Percentiles rank a stretch among this genome's conserved stretches.
Conservation (phyloP, 2,329 filamentous ascomycete genomes). For the Xylariaceae sp. region DNA sequence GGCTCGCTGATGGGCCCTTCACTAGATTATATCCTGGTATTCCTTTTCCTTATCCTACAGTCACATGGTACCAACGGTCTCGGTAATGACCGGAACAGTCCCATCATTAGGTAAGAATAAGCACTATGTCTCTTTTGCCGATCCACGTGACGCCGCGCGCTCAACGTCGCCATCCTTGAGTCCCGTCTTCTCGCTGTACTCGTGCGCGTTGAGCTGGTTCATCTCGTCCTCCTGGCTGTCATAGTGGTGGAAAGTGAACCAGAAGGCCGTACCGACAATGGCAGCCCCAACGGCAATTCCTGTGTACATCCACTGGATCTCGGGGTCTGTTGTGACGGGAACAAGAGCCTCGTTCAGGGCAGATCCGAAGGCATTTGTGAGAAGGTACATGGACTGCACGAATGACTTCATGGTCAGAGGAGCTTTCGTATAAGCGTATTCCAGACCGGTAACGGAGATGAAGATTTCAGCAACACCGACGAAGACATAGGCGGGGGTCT, state of each 20-base stretch:
- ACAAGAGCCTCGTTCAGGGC: slow-evolving; percentile 58
- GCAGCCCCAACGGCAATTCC: slow-evolving; percentile 49
- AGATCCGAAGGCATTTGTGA: slow-evolving; percentile 54
- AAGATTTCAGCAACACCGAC: slow-evolving; percentile 57
- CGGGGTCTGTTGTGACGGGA: slow-evolving; percentile 56
- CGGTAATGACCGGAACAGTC: too few relatives aligned
- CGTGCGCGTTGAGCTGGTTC: background rate
- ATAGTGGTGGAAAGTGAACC: slow-evolving; percentile 13
- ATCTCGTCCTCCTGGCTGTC: background rate
- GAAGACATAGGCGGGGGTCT: slow-evolving; percentile 48
- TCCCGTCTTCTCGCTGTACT: too few relatives aligned
- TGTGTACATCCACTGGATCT: slow-evolving; percentile 63
- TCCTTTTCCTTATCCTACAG: too few relatives aligned
- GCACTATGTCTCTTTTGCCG: too few relatives aligned
- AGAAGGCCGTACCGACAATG: slow-evolving; percentile 49
- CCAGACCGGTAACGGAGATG: slow-evolving; percentile 62
- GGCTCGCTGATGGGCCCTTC: too few relatives aligned
- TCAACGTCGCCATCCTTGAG: too few relatives aligned
- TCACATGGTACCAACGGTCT: too few relatives aligned
- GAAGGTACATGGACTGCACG: slow-evolving; percentile 53
- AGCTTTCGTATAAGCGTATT: slow-evolving; percentile 71
- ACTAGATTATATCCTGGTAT: too few relatives aligned
- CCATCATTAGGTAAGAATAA: too few relatives aligned
- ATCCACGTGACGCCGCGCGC: too few relatives aligned
- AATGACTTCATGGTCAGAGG: slow-evolving; percentile 64